Base-by-base conservation (phyloP, 2,329 filamentous ascomycete genomes). In the Cercospora berteroae region DNA sequence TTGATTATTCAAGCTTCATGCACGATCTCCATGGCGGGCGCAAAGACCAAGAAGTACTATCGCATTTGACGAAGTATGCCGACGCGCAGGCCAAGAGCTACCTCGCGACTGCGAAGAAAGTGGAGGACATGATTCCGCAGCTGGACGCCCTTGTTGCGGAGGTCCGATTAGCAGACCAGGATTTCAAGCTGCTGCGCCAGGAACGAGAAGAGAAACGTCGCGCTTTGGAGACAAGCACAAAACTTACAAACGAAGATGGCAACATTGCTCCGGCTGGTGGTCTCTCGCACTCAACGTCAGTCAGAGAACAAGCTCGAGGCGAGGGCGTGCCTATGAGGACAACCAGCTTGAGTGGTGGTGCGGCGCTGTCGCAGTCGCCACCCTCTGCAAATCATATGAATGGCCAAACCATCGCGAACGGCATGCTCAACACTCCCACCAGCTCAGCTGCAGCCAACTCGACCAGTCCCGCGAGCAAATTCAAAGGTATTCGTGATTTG, bases 1-100 rank as follows among this genome's bases (percentile, higher is more conserved):
- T 99, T 75, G 96, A 99, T 79, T 99, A 99, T 79, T 98, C 94
- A 3, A 97, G 93, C 13, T 99, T 98, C 77, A 96, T 99, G 92
- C 94, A 98, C 76, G 95, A 99, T 82, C 85, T 99, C n/a, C 95
- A 98, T 70, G 95, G 95, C 31, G 95, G 95, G n/a, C 90, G 95
- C 70, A 99, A 98, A 78, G 95, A 99, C 75, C 95, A 98, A 76
- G 95, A 99, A 78, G 92, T 99, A 4, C 81, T 99, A 31, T 98
- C 94, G 1, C 92, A 97, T 77, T 84, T 99, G 33, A 99, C 95
- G 1, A 94, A 90, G 77, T 99, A 94, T 78, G 96, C 96, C 9
- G 93, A 96, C 77, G 88, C 90, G 3, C 95, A 99, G 77, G 92
- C 95, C 16, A 90, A 88, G 74, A 89, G 87, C 67, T 98, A 96